Base-by-base conservation (phyloP, 352 stramenopile species). In the Hyaloperonospora brassicae region DNA sequence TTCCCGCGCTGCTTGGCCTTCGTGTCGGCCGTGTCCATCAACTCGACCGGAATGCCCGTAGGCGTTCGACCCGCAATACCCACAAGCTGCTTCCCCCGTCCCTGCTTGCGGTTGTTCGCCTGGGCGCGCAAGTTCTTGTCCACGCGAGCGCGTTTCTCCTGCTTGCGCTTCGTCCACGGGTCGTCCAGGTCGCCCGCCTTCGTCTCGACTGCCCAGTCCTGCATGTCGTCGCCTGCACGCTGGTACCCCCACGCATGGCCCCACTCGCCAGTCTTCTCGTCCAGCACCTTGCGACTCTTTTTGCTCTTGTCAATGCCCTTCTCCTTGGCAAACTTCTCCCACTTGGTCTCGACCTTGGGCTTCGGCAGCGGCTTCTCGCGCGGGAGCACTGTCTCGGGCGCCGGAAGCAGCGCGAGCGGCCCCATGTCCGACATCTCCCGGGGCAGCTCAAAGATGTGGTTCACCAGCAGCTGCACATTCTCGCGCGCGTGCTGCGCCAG, bases 251-350 rank as follows among this genome's bases (percentile, higher is more conserved):
- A 98, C 45, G 92, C 67, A 34, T 94, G 93, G 52, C 81, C 82
- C 91, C 93, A 99, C 63, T 97, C 84, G 43, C 89, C 85, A 52
- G 76, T 97, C 13, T 77, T 57, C 64, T 99, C 96, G 61, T 99
- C 96, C 52, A 93, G 98, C 43, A 95, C 75, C 86, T 98, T 99
- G 55, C 96, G 87, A 31, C 82, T 94, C 64, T 96, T 93, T 72
- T 99, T 99, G 57, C 93, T 89, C 62, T 97, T 97, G 45, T 93
- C 76, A 63, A 99, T 98, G 54, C 96, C 96, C 75, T 98, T 98
- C 57, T 98, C 85, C 62, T 96, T 91, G 25, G 96, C 96, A 72
- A 98, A 99, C 65, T 98, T 96, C 75, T 99, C 95, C 97, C 97
- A 99, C 69, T 94, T 97, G 11, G 97, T 99, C 69, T 98, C 89